Percentiles rank a stretch among this genome's conserved stretches.
Conservation (phyloP, 2,329 filamentous ascomycete species). For the Nemania abortiva region DNA sequence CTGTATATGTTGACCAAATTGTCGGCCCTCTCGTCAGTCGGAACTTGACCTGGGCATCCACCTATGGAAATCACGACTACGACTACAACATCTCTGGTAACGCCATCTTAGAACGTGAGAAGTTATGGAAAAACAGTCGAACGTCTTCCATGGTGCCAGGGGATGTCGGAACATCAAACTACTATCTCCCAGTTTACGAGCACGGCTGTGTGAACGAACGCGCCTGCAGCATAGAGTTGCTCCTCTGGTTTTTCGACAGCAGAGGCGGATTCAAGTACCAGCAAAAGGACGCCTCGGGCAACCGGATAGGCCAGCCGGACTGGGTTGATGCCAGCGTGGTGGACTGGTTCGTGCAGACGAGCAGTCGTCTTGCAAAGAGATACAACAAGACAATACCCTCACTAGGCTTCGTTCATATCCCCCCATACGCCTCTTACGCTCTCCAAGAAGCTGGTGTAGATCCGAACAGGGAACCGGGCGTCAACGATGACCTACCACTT, state of each 20-base stretch:
- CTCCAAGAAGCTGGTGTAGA: constrained; percentile 56
- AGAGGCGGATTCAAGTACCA: constrained; percentile 68
- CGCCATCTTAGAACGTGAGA: constrained; percentile 58
- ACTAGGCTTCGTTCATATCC: constrained; percentile 63
- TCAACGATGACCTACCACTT: constrained; percentile 59
- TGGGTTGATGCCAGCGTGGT: constrained; percentile 62
- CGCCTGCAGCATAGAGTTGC: constrained; percentile 55
- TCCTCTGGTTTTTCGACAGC: constrained; percentile 81
- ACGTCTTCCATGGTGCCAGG: constrained; percentile 57
- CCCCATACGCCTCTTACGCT: constrained; percentile 57
- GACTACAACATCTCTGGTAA: constrained; percentile 67
- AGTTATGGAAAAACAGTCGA: constrained; percentile 54
- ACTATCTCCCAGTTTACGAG: constrained; percentile 60
- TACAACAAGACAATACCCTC: constrained; percentile 57
- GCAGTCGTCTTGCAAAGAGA: constrained; percentile 47
- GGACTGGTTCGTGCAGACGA: constrained; percentile 58
- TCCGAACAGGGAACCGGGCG: constrained; percentile 56
- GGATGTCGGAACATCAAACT: constrained; percentile 60
- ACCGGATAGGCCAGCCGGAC: constrained; percentile 54
- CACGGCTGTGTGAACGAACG: constrained; percentile 49
- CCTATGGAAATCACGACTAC: constrained; percentile 79
- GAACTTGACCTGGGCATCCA: constrained; percentile 71
- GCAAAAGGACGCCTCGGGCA: constrained; percentile 48
- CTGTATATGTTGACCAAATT: constrained; percentile 69
- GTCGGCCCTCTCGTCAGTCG: constrained; percentile 68